These are phyloP conservation scores for Arachis monticola DNA, from an alignment of 331 rosid genomes.

Conservation along the genomic window DNA sequence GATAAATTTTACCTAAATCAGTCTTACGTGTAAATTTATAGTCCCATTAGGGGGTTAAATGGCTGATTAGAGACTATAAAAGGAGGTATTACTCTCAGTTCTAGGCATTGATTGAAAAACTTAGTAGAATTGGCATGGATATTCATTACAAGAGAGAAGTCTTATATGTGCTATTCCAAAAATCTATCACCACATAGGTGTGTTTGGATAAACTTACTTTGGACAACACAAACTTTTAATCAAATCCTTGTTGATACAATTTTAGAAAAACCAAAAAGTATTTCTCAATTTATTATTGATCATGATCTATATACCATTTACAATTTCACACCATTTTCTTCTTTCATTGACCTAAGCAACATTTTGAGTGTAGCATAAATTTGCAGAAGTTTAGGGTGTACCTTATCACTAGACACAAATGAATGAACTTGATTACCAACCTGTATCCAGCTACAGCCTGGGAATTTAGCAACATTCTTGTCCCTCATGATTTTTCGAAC, in stretches of 20 bases:
- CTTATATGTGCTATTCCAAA: background rate
- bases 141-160: too few relatives aligned
- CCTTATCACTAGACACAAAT: slow-evolving; percentile 60
- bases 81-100: too few relatives aligned
- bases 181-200: too few relatives aligned
- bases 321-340: slow-evolving; percentile 28
- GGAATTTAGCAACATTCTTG: slow-evolving; percentile 49
- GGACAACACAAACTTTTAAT: background rate
- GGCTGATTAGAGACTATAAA: too few relatives aligned
- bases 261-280: too few relatives aligned
- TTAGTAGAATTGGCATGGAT: too few relatives aligned
- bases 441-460: slow-evolving; percentile 83
- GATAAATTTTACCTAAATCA: too few relatives aligned
- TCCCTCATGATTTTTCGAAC: slow-evolving; percentile 53
- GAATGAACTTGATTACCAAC: slow-evolving; percentile 48
- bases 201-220: too few relatives aligned
- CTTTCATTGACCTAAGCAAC: slow-evolving; percentile 56
- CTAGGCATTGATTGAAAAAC: too few relatives aligned
- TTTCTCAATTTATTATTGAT: background rate
- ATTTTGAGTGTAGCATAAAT: slow-evolving; percentile 46
- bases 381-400: slow-evolving; percentile 54
- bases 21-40: too few relatives aligned
- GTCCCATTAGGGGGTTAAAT: too few relatives aligned
- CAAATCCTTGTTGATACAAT: background rate
- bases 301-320: slow-evolving; percentile 28